phyloP scores from a whole-genome alignment of 495 filamentous ascomycete species.

The Annulohypoxylon nitens region DNA sequence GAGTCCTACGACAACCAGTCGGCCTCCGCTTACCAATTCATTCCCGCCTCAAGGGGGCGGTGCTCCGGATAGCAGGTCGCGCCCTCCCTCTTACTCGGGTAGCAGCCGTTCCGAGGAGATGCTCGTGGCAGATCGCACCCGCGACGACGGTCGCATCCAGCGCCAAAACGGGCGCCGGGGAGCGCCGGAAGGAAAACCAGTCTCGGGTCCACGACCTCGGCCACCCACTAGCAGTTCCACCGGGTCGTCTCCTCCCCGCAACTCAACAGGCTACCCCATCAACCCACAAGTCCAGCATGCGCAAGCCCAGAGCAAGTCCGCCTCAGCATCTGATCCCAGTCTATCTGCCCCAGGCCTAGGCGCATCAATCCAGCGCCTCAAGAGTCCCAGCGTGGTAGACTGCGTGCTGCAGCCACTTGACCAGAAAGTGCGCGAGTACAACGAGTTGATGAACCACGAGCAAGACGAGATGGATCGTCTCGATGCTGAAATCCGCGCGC shows the following conservation, averaged over 20 bases:
- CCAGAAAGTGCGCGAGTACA: conserved; percentile 50
- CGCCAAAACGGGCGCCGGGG: conserved; percentile 49
- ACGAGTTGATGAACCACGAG: conserved; percentile 45
- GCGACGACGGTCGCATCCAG: conserved; percentile 33
- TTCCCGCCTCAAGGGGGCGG: conserved; percentile 39
- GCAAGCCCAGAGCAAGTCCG: conserved; percentile 38
- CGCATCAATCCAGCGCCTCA: conserved; percentile 48
- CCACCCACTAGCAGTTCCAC: conserved; percentile 46
- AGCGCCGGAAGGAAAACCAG: conserved; percentile 24
- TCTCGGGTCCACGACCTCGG: conserved; percentile 33
- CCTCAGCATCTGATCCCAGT: conserved; percentile 34
- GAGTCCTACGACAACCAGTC: conserved; percentile 37
- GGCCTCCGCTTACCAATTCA: conserved; percentile 47
- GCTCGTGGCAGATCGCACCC: conserved; percentile 43
- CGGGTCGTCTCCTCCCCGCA: conserved; percentile 46
- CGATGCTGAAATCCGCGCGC: conserved; percentile 46
- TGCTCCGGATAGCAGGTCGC: conserved; percentile 34
- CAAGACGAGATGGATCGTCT: conserved; percentile 50
- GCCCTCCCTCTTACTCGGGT: conserved; percentile 48
- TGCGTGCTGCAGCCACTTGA: conserved; percentile 52
- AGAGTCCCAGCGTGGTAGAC: conserved; percentile 49
- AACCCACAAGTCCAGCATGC: conserved; percentile 43
- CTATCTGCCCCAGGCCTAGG: conserved; percentile 23
- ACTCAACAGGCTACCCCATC: conserved; percentile 24
- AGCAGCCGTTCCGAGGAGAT: conserved; percentile 51